phyloP scores from a whole-genome alignment of 2,329 filamentous ascomycete species.

The Colletotrichum lini region DNA sequence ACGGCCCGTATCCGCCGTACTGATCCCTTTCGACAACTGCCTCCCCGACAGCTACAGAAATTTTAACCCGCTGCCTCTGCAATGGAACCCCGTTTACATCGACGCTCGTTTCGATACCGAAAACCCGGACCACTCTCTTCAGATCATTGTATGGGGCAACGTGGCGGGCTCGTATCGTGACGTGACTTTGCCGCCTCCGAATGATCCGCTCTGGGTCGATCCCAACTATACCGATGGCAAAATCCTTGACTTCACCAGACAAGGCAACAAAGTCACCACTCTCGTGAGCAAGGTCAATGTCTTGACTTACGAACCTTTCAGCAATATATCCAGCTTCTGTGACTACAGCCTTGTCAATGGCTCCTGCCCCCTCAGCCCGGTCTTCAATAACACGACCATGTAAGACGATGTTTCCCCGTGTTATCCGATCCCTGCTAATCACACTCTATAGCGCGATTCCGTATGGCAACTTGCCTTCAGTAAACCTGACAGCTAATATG shows the following conservation, averaged over 20 bases:
- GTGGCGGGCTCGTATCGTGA: slow-evolving; percentile 80
- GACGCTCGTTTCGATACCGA: slow-evolving; percentile 80
- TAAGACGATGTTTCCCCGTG: slow-evolving; percentile 47
- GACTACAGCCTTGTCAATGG: slow-evolving; percentile 69
- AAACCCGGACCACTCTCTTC: slow-evolving; percentile 74
- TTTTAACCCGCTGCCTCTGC: slow-evolving; percentile 63
- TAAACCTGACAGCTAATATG: slow-evolving; percentile 82
- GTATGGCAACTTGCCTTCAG: slow-evolving; percentile 73
- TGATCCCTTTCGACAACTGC: slow-evolving; percentile 89
- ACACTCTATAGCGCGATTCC: slow-evolving; percentile 1
- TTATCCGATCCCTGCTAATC: slow-evolving; percentile 17
- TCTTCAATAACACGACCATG: slow-evolving; percentile 68
- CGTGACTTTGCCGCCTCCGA: slow-evolving; percentile 71
- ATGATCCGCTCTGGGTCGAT: slow-evolving; percentile 75
- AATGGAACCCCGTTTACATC: slow-evolving; percentile 84
- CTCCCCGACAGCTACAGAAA: slow-evolving; percentile 73
- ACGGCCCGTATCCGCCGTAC: slow-evolving; percentile 71
- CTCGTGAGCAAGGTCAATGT: slow-evolving; percentile 80
- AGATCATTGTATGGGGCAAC: slow-evolving; percentile 90
- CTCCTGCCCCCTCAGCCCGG: slow-evolving; percentile 81
- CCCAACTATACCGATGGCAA: slow-evolving; percentile 77
- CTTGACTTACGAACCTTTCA: slow-evolving; percentile 81
- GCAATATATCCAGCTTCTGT: slow-evolving; percentile 75
- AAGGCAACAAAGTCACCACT: slow-evolving; percentile 75
- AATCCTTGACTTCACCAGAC: slow-evolving; percentile 75